phyloP scores from a whole-genome alignment of 805 yeast genomes.

The Saccharomycopsis selenospora region DNA sequence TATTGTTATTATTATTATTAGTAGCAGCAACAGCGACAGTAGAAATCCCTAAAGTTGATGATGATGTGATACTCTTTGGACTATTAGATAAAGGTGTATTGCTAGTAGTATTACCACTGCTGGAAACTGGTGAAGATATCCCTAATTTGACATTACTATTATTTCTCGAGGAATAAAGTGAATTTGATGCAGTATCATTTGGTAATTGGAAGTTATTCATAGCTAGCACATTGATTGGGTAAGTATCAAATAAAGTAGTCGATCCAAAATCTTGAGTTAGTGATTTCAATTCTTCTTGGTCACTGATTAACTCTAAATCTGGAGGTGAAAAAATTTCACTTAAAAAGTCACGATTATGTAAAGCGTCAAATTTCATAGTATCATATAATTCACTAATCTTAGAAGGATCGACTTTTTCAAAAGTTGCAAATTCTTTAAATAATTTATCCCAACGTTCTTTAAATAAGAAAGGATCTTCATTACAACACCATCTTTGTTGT shows the following conservation, averaged over 20 bases:
- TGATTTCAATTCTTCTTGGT: constrained; percentile 29
- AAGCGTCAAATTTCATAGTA: constrained; percentile 97
- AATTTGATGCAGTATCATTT: constrained; percentile 26
- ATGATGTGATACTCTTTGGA: constrained; percentile 21
- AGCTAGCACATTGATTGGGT: constrained; percentile 68
- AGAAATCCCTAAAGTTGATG: not conserved
- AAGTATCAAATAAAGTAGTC: constrained; percentile 54
- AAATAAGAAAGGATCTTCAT: constrained; percentile 85
- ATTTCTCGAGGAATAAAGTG: constrained; percentile 14
- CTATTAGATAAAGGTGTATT: no score
- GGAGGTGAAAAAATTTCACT: constrained; percentile 70
- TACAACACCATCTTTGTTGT: constrained; percentile 91
- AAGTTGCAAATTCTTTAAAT: constrained; percentile 82
- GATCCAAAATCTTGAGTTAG: constrained; percentile 35
- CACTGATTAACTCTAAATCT: constrained; percentile 33
- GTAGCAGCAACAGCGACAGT: not conserved
- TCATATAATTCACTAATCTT: constrained; percentile 94
- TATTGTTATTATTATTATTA: constrained; percentile 21
- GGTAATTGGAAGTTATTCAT: constrained; percentile 69
- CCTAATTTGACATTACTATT: constrained; percentile 7
- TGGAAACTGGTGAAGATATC: constrained; percentile 12
- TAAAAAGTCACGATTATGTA: constrained; percentile 86
- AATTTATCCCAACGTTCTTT: constrained; percentile 96
- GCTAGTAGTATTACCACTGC: constrained; percentile 24
- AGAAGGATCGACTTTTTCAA: constrained; percentile 96